These are phyloP conservation scores for Tolypocladium capitatum DNA, from an alignment of 2,329 filamentous ascomycete species.

Conservation along the genomic window DNA sequence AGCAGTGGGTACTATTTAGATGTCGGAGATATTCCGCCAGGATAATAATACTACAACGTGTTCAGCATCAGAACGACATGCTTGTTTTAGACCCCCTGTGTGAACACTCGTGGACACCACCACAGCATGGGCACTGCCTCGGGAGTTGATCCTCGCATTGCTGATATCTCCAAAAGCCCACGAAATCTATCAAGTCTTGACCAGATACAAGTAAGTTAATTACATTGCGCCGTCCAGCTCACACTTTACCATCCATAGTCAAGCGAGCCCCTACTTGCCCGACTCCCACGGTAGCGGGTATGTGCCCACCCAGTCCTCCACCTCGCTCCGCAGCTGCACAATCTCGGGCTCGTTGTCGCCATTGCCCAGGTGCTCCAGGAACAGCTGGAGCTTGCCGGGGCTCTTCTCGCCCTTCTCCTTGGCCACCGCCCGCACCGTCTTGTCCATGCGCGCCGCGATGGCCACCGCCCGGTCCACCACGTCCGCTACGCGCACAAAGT, in stretches of 20 bases:
- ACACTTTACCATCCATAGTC: not conserved
- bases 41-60: not conserved
- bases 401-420: slow-evolving; percentile 54
- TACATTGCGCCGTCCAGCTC: slow-evolving; percentile 3
- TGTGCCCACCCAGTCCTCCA: slow-evolving; percentile 66
- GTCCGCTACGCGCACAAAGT: slow-evolving; percentile 77
- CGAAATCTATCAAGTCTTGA: not conserved
- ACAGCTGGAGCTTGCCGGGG: slow-evolving; percentile 50
- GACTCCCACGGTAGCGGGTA: slow-evolving; percentile 58
- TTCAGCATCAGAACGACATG: not conserved
- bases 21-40: not conserved
- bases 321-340: slow-evolving; percentile 57
- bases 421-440: slow-evolving; percentile 54
- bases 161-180: not conserved
- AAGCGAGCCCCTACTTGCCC: slow-evolving; percentile 9
- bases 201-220: slow-evolving; percentile 4
- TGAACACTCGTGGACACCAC: no score
- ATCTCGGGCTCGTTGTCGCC: slow-evolving; percentile 59
- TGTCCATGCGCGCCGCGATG: slow-evolving; percentile 65
- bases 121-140: no score
- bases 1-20: no score
- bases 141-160: slow-evolving; percentile 5
- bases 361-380: slow-evolving; percentile 53
- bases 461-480: slow-evolving; percentile 74
- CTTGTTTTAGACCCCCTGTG: not conserved